Conservation (phyloP, 2,329 filamentous ascomycete genomes). For the Aspergillus unguis region DNA sequence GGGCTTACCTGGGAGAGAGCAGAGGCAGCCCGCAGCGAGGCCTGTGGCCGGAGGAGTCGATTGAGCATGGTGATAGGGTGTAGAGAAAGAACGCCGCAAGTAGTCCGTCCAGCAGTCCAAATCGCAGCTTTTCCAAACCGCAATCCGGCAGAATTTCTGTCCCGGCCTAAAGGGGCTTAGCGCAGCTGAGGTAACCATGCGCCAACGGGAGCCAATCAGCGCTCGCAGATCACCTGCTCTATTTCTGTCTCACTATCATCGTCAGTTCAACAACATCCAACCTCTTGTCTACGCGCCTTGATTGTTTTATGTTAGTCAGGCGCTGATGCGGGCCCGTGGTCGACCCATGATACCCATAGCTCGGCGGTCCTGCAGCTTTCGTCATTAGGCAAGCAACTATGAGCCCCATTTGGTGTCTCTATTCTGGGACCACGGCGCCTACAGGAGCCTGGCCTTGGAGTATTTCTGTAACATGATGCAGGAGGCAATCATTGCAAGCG, state of each 20-base stretch:
- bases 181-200: slow-evolving; percentile 22
- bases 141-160: slow-evolving; percentile 36
- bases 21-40: slow-evolving; percentile 41
- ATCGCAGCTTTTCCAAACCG: slow-evolving; percentile 18
- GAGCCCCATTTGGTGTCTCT: slow-evolving; percentile 24
- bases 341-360: slow-evolving; percentile 1
- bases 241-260: slow-evolving; percentile 4
- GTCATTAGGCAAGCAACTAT: slow-evolving; percentile 21
- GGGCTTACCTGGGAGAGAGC: slow-evolving; percentile 34
- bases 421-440: slow-evolving; percentile 33
- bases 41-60: slow-evolving; percentile 43
- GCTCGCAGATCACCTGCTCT: slow-evolving; percentile 19
- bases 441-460: slow-evolving; percentile 17
- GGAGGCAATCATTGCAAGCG: slow-evolving; percentile 11
- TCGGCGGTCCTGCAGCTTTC: slow-evolving; percentile 10
- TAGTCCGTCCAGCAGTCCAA: slow-evolving; percentile 12
- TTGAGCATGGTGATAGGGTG: slow-evolving; percentile 40
- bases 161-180: slow-evolving; percentile 29
- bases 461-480: slow-evolving; percentile 21
- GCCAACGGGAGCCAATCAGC: slow-evolving; percentile 25
- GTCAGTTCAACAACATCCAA: background rate
- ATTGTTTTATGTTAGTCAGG: background rate
- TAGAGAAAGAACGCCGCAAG: slow-evolving; percentile 15
- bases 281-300: slow-evolving; percentile 11
- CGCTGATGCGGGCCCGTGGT: background rate